Evolutionary conservation across 75 land plant genomes (phyloP).

Genomic region (Cupressus sempervirens): DNA sequence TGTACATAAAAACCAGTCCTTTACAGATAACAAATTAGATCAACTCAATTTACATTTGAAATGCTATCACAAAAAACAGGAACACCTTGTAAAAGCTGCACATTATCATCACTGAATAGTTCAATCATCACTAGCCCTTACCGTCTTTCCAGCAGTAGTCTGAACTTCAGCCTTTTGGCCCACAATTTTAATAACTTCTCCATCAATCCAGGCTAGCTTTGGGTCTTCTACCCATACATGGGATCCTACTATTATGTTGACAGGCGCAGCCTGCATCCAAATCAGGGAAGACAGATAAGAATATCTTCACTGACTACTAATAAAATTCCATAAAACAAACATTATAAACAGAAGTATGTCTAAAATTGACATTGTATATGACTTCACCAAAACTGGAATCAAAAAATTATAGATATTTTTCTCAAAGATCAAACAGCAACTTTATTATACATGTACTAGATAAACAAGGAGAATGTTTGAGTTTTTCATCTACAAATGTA

Average conservation of each 20-base stretch:
- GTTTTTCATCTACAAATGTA: neutral
- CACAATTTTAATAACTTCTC: constrained; percentile 45
- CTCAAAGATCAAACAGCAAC: neutral
- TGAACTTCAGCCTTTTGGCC: constrained; percentile 50
- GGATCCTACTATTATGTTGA: constrained; percentile 60
- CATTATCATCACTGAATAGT: neutral
- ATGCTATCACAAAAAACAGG: constrained; percentile 1
- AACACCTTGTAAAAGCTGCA: neutral
- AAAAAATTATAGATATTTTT: neutral
- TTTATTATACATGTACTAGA: neutral
- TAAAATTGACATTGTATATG: neutral
- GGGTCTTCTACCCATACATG: constrained; percentile 85
- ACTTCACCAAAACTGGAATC: neutral
- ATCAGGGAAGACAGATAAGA: neutral
- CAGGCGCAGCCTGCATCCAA: constrained; percentile 32
- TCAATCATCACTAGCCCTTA: constrained; percentile 14
- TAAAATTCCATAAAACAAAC: neutral
- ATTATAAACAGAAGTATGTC: neutral
- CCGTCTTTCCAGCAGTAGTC: constrained; percentile 46
- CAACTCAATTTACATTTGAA: neutral
- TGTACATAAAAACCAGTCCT: neutral
- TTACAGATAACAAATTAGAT: neutral
- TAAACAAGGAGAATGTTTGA: neutral
- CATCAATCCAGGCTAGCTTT: constrained; percentile 61
- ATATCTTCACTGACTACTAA: neutral